Evolutionary conservation across 371 early-diverging fungal genomes (phyloP).

Genomic region (Ordospora pajunii): DNA sequence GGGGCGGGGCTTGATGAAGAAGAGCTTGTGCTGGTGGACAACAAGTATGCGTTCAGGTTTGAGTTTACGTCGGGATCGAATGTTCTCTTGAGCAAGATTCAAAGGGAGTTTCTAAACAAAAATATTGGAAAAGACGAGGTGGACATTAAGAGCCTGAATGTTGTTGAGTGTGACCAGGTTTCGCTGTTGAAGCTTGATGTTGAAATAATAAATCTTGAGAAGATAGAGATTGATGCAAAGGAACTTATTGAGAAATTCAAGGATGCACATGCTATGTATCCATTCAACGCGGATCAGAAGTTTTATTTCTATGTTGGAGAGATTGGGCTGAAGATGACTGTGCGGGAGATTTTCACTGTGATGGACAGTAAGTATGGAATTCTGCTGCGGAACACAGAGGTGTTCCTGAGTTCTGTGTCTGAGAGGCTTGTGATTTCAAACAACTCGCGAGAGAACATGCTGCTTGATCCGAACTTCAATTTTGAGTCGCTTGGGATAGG

Average conservation of each 20-base stretch:
- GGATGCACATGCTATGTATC: constrained; percentile 16
- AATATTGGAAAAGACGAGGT: constrained; percentile 22
- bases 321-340: constrained; percentile 20
- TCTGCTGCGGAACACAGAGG: constrained; percentile 36
- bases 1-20: constrained; percentile 1
- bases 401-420: constrained; percentile 34
- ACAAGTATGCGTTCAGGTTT: constrained; percentile 6
- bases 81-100: constrained; percentile 30
- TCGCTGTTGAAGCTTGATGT: constrained; percentile 13
- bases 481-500: constrained; percentile 98
- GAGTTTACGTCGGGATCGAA: not conserved
- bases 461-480: constrained; percentile 76
- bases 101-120: constrained; percentile 46
- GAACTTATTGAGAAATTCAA: constrained; percentile 32
- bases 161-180: constrained; percentile 30
- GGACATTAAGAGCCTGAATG: constrained; percentile 7
- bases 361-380: constrained; percentile 31
- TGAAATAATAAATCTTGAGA: constrained; percentile 22
- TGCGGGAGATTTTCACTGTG: constrained; percentile 35
- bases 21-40: constrained; percentile 26
- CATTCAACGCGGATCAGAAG: constrained; percentile 48
- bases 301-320: constrained; percentile 35
- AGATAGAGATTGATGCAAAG: constrained; percentile 32
- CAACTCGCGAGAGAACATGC: constrained; percentile 23
- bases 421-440: constrained; percentile 29